Evolutionary conservation across 169 alveolate genomes (phyloP), one percentile per base, ranked within the genome.

Genomic region (Plasmodium gallinaceum): DNA sequence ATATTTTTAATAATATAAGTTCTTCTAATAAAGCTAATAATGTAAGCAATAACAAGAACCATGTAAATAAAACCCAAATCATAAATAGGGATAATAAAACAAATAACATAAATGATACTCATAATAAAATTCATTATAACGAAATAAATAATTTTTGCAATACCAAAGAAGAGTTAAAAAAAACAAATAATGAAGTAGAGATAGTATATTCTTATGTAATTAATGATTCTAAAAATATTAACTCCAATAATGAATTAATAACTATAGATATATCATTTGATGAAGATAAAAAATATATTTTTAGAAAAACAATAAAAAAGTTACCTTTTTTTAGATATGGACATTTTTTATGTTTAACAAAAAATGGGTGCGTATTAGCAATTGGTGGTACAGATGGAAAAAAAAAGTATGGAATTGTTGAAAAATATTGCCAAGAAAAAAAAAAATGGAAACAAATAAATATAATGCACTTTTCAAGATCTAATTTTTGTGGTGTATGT

Each of bases 401-500:
- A 68, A 69, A 68, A 69, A 83, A 83, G 69, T 83, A 69, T 62
- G 85, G 61, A 10, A 18, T 83, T 32, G 85, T 83, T 37, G 91
- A 83, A 83, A 70, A 83, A 57, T 83, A 57, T 39, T 83, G 74
- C 51, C 48, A 16, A 14, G 85, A 62, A 43, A 69, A 83, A 52
- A 71, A 83, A 71, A 83, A 61, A 42, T 83, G 91, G 91, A 66
- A 83, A 69, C 91, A 83, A 69, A 83, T 70, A 83, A 83, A 83
- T 39, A 43, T 83, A 18, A 83, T 83, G 76, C 91, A 83, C 43
- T 83, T 83, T 83, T 61, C 91, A 14, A 66, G 91, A 69, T 83
- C 91, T n/a, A 83, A 48, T 69, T 83, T 83, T 69, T 83, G 91
- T 46, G 91, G 91, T 52, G 42, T 83, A 57, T 83, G 91, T 68